Percentiles rank a stretch among this genome's conserved stretches.
phyloP scores from a whole-genome alignment of 2,329 filamentous ascomycete species.

The Nemania sp. region DNA sequence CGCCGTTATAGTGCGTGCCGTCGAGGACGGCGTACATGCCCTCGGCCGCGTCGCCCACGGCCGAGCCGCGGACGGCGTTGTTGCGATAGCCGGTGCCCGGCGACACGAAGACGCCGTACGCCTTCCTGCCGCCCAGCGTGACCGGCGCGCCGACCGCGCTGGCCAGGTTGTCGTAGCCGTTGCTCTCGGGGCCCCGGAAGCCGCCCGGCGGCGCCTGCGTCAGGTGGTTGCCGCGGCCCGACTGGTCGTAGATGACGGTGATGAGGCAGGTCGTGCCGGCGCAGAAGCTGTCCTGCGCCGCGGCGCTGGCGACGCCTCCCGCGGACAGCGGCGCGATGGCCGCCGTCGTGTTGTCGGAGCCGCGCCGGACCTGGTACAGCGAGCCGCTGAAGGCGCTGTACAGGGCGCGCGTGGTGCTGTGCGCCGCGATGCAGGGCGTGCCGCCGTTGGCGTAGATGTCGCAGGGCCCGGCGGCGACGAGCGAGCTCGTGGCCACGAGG shows the following conservation, averaged over 20 bases:
- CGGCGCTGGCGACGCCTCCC: slow-evolving; percentile 66
- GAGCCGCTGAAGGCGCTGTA: slow-evolving; percentile 57
- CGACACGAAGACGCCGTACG: slow-evolving; percentile 66
- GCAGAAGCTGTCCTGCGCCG: slow-evolving; percentile 65
- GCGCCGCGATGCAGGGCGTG: slow-evolving; percentile 67
- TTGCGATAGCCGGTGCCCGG: slow-evolving; percentile 68
- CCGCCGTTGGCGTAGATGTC: slow-evolving; percentile 63
- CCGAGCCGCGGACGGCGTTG: slow-evolving; percentile 55
- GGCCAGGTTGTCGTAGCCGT: slow-evolving; percentile 64
- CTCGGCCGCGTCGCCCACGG: slow-evolving; percentile 58
- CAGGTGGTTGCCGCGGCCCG: slow-evolving; percentile 64
- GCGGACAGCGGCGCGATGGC: slow-evolving; percentile 57
- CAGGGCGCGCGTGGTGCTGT: slow-evolving; percentile 67
- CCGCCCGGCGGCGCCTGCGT: slow-evolving; percentile 64
- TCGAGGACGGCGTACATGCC: slow-evolving; percentile 66
- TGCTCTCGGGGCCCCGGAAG: slow-evolving; percentile 58
- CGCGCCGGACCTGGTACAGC: slow-evolving; percentile 64
- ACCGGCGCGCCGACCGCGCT: slow-evolving; percentile 64
- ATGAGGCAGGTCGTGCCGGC: slow-evolving; percentile 65
- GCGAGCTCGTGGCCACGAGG: slow-evolving; percentile 18
- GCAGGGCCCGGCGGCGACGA: slow-evolving; percentile 57
- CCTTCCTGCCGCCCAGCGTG: slow-evolving; percentile 62
- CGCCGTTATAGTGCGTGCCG: slow-evolving; percentile 62
- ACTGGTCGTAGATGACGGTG: slow-evolving; percentile 68
- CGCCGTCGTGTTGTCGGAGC: slow-evolving; percentile 54